A percentile compares a stretch with the other conserved stretches of the same genome.
These are phyloP conservation scores for Pseudozyma tsukubaensis DNA, from an alignment of 1,284 basidiomycete genomes.

Conservation along the genomic window DNA sequence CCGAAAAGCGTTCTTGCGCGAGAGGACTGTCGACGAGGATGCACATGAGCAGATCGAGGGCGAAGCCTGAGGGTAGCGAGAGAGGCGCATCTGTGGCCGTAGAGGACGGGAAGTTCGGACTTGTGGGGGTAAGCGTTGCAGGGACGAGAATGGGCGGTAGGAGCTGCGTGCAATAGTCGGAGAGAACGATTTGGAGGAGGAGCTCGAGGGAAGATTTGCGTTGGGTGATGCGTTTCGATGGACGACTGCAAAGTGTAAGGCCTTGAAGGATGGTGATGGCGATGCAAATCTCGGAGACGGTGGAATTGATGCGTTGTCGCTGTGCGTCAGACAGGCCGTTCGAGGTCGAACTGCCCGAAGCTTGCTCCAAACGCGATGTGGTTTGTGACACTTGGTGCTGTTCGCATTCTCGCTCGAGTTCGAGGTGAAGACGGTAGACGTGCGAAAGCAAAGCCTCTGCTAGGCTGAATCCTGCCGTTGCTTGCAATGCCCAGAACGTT, in stretches of 20 bases:
- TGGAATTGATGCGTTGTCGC: conserved; percentile 19
- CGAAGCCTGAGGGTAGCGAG: conserved; percentile 38
- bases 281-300: conserved; percentile 35
- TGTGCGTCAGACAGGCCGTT: conserved; percentile 14
- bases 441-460: conserved; percentile 36
- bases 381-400: not conserved
- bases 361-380: not conserved
- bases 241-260: conserved; percentile 35
- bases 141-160: conserved; percentile 37
- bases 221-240: conserved; percentile 28
- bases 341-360: conserved; percentile 1
- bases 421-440: conserved; percentile 34
- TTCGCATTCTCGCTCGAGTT: conserved; percentile 33
- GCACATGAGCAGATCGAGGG: conserved; percentile 50
- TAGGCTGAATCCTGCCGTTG: conserved; percentile 30
- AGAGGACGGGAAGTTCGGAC: conserved; percentile 12
- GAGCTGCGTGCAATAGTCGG: conserved; percentile 41
- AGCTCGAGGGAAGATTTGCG: conserved; percentile 44
- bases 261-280: conserved; percentile 48
- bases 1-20: conserved; percentile 32
- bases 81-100: conserved; percentile 19
- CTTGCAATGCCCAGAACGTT: conserved; percentile 44
- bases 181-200: conserved; percentile 32
- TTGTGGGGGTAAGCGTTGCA: conserved; percentile 13
- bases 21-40: conserved; percentile 36